A percentile compares a stretch with the other conserved stretches of the same genome.
These are phyloP conservation scores for Leccinum subtestaceum DNA, from an alignment of 768 basidiomycete species.

Conservation along the genomic window DNA sequence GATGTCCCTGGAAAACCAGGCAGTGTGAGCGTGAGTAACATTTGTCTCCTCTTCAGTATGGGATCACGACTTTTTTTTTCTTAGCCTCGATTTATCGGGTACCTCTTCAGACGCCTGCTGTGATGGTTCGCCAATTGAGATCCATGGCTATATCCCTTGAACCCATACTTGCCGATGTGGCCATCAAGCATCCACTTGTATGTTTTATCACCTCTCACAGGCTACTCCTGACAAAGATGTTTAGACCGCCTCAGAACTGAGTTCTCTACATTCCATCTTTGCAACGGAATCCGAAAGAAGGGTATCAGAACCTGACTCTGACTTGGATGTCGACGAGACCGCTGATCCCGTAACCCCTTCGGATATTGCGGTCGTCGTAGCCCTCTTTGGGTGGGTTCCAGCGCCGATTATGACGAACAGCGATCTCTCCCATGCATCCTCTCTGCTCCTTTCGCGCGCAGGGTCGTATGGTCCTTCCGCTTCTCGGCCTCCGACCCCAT, in stretches of 20 bases:
- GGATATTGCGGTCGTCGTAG: slow-evolving; percentile 38
- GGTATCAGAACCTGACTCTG: slow-evolving; percentile 28
- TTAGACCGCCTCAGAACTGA: slow-evolving; percentile 59
- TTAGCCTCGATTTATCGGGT: slow-evolving; percentile 72
- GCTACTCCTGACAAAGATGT: slow-evolving; percentile 8
- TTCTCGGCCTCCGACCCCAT: slow-evolving; percentile 31
- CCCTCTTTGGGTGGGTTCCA: slow-evolving; percentile 51
- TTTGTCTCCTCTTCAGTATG: not conserved
- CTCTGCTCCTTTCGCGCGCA: slow-evolving; percentile 24
- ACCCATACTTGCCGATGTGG: slow-evolving; percentile 48
- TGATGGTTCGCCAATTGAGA: slow-evolving; percentile 61
- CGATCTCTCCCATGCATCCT: slow-evolving; percentile 13
- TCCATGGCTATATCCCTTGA: slow-evolving; percentile 52
- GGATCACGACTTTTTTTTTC: slow-evolving; percentile 3
- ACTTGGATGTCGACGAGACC: slow-evolving; percentile 11
- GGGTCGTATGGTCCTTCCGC: slow-evolving; percentile 29
- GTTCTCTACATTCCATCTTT: slow-evolving; percentile 49
- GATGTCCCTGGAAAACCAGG: slow-evolving; percentile 79
- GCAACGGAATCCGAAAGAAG: slow-evolving; percentile 25
- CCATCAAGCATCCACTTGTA: slow-evolving; percentile 74
- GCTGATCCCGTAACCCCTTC: slow-evolving; percentile 28
- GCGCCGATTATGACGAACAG: slow-evolving; percentile 27
- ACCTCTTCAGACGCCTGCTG: slow-evolving; percentile 63
- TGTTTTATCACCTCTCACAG: slow-evolving; percentile 19
- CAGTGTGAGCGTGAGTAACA: slow-evolving; percentile 71